phyloP scores from a whole-genome alignment of 306 rosid species.

The Rubus parviflorus region DNA sequence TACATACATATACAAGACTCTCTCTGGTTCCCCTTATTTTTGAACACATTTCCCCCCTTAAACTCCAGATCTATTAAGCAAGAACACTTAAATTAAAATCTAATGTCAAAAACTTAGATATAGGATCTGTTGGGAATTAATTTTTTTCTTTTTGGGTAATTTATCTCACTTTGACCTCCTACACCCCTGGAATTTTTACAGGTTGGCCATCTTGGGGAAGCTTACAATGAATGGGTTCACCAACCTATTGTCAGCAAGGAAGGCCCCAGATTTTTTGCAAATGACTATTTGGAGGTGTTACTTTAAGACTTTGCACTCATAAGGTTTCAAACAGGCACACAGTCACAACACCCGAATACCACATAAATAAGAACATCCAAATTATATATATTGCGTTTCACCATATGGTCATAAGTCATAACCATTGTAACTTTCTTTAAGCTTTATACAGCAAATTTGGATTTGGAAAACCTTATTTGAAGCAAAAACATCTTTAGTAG shows the following conservation, averaged over 20 bases:
- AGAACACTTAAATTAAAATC: background rate
- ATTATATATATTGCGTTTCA: background rate
- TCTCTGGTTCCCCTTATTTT: background rate
- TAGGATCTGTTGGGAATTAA: background rate
- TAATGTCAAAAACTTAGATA: background rate
- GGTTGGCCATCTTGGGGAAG: conserved; percentile 88
- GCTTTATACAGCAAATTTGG: background rate
- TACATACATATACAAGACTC: background rate
- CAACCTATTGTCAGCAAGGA: conserved; percentile 88
- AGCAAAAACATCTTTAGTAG: background rate
- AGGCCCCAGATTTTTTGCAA: conserved; percentile 73
- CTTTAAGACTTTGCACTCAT: background rate
- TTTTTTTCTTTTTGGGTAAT: background rate
- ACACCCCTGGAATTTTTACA: conserved; percentile 18
- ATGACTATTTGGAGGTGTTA: conserved; percentile 61
- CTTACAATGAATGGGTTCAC: conserved; percentile 82
- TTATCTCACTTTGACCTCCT: background rate
- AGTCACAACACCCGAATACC: background rate
- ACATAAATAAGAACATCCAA: background rate
- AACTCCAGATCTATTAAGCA: background rate
- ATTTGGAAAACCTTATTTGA: background rate
- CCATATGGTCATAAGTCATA: background rate
- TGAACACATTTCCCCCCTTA: background rate
- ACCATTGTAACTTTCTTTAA: background rate
- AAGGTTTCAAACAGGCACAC: background rate